Evolutionary conservation across 371 early-diverging fungal genomes (phyloP), one percentile per base, ranked within the genome.

Genomic region (Mucor circinelloides): DNA sequence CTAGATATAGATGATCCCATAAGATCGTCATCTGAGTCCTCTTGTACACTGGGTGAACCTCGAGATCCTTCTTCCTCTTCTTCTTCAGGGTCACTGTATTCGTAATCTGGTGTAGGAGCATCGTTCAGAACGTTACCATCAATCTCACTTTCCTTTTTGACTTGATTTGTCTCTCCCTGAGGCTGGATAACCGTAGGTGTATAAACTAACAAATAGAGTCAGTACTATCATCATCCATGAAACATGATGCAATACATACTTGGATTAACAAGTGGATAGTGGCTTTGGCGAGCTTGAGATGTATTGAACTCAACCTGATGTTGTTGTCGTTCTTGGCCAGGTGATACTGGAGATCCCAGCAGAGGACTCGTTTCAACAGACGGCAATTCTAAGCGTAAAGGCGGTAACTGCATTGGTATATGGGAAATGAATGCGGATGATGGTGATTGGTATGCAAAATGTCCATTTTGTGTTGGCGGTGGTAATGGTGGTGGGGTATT

Each of bases 41-140:
- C 27, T 10, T 52, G 6, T 13, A 1, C 23, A 15, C 27, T 52
- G 13, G 3, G 12, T 10, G 32, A 19, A 31, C 8, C 15, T 19
- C 13, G 4, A 30, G 10, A 40, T 10, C 21, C 57, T 25, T 56
- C 17, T 7, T 6, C 31, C 6, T 34, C 60, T 27, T 32, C 27
- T 13, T 66, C 54, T 23, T 44, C 60, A 1, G 52, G 52, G 21
- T 60, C 55, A 38, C 61, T 67, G n/a, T 60, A 57, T 34, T 65
- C 46, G 25, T 57, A 42, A 12, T 32, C 27, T 48, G 48, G 54
- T 48, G 59, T 54, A 32, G 60, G 38, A 42, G 12, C 21, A 12
- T 50, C 32, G 5, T 30, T 36, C 9, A 28, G 15, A 25, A 25
- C 15, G n/a, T 15, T 25, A 13, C 32, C 13, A n/a, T 21, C 52